Percentiles rank a stretch among this genome's conserved stretches.
Conservation (phyloP, 202 grass and related monocot genomes). For the Setaria italica region DNA sequence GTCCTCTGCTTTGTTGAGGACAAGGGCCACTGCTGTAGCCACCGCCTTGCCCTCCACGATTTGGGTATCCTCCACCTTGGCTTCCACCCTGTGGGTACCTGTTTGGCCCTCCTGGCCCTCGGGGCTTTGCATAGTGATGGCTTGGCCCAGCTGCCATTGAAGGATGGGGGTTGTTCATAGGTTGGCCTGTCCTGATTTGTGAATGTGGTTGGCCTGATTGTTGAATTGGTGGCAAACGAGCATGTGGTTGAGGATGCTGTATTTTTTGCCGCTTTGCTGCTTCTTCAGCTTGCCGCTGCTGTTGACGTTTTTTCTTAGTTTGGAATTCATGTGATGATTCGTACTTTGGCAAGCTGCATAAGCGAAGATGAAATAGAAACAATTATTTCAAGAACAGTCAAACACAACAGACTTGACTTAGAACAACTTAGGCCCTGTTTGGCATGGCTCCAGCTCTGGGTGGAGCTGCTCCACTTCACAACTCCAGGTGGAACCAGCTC, state of each 20-base stretch:
- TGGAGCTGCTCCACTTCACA: too few species aligned
- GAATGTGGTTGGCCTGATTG: conserved; percentile 70
- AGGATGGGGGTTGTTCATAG: conserved; percentile 56
- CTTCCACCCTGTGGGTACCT: conserved; percentile 72
- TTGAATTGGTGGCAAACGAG: conserved; percentile 80
- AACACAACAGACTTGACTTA: neutral
- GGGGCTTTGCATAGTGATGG: conserved; percentile 77
- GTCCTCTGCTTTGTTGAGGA: conserved; percentile 64
- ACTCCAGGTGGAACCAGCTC: too few species aligned
- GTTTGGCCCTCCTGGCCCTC: conserved; percentile 69
- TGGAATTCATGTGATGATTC: conserved; percentile 92
- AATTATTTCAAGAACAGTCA: conserved; percentile 1
- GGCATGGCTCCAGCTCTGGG: too few species aligned
- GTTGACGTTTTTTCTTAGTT: conserved; percentile 88
- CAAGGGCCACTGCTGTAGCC: conserved; percentile 63
- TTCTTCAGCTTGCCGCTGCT: conserved; percentile 86
- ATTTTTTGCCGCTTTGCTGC: conserved; percentile 77
- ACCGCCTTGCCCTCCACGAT: conserved; percentile 64
- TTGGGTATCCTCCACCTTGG: conserved; percentile 61
- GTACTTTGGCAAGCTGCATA: conserved; percentile 76
- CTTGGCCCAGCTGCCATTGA: conserved; percentile 63
- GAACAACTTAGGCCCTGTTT: neutral
- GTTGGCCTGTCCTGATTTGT: conserved; percentile 65
- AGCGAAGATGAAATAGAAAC: conserved; percentile 14
- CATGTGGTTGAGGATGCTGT: conserved; percentile 78